Conservation (phyloP, 305 asterid genomes). For the Rubia balearica region DNA sequence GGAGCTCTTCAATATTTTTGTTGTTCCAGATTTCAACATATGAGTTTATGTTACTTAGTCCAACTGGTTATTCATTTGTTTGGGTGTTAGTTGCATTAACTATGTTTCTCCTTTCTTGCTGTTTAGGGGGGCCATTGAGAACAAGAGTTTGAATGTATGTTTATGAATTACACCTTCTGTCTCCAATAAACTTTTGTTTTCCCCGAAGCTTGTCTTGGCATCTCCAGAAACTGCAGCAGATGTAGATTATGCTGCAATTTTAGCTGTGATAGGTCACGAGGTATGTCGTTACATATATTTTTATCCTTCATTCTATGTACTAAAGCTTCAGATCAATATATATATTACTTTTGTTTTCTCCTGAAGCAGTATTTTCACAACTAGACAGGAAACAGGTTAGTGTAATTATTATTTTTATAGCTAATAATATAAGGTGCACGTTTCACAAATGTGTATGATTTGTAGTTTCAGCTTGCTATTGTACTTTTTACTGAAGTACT, state of each 20-base stretch:
- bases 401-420: slow-evolving; percentile 4
- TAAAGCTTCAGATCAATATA: background rate
- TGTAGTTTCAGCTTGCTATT: background rate
- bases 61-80: background rate
- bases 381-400: slow-evolving; percentile 93
- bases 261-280: slow-evolving; percentile 92
- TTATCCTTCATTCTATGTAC: background rate
- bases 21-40: slow-evolving; percentile 90
- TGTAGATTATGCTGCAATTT: slow-evolving; percentile 84
- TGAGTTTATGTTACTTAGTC: slow-evolving; percentile 26
- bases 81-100: background rate
- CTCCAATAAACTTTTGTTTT: slow-evolving; percentile 15
- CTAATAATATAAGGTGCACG: background rate
- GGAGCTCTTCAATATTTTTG: slow-evolving; percentile 83
- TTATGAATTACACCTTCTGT: background rate
- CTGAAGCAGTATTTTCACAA: slow-evolving; percentile 83
- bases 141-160: slow-evolving; percentile 85
- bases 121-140: slow-evolving; percentile 97
- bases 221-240: slow-evolving; percentile 88
- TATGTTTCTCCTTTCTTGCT: background rate
- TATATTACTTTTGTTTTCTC: slow-evolving; percentile 13
- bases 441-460: background rate
- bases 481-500: background rate
- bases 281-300: slow-evolving; percentile 24
- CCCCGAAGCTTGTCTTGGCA: slow-evolving; percentile 84